Percentiles rank a stretch among this genome's conserved stretches.
Conservation (phyloP, 139 green algal species). For the Ostreobium quekettii region DNA sequence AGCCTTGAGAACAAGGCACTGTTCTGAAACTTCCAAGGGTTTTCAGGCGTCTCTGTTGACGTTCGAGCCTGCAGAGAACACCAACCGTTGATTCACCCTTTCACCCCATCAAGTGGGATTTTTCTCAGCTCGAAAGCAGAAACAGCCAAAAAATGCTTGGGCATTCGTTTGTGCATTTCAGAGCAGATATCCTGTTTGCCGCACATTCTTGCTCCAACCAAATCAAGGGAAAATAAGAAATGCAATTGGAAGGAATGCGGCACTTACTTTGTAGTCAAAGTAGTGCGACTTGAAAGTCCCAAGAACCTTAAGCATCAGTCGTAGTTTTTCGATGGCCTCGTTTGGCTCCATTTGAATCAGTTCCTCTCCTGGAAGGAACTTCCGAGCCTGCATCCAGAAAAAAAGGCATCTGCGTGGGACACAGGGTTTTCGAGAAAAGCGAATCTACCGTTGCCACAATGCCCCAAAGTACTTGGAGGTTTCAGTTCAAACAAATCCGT, state of each 20-base stretch:
- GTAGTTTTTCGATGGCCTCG: constrained; percentile 79
- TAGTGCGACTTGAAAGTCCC: constrained; percentile 79
- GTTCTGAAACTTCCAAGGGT: constrained; percentile 82
- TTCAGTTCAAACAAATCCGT: too few relatives aligned
- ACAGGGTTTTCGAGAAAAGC: constrained; percentile 15
- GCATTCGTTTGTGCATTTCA: too few relatives aligned
- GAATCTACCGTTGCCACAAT: too few relatives aligned
- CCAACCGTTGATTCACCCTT: too few relatives aligned
- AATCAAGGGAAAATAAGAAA: not conserved
- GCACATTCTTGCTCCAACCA: too few relatives aligned
- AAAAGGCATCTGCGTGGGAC: constrained; percentile 10
- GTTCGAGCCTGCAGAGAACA: too few relatives aligned
- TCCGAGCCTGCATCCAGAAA: constrained; percentile 46
- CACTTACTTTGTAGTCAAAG: constrained; percentile 63
- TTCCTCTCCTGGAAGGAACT: constrained; percentile 58
- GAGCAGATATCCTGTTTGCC: too few relatives aligned
- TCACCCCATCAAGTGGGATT: too few relatives aligned
- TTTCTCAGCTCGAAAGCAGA: too few relatives aligned
- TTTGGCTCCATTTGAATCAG: constrained; percentile 65
- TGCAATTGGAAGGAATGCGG: too few relatives aligned
- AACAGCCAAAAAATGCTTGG: too few relatives aligned
- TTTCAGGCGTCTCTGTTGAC: constrained; percentile 44
- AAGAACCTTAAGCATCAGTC: constrained; percentile 63
- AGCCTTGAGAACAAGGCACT: constrained; percentile 63
- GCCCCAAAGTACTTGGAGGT: too few relatives aligned